A percentile compares a stretch with the other conserved stretches of the same genome.
phyloP scores from a whole-genome alignment of 306 rosid genomes.

The Quercus berberidifolia region DNA sequence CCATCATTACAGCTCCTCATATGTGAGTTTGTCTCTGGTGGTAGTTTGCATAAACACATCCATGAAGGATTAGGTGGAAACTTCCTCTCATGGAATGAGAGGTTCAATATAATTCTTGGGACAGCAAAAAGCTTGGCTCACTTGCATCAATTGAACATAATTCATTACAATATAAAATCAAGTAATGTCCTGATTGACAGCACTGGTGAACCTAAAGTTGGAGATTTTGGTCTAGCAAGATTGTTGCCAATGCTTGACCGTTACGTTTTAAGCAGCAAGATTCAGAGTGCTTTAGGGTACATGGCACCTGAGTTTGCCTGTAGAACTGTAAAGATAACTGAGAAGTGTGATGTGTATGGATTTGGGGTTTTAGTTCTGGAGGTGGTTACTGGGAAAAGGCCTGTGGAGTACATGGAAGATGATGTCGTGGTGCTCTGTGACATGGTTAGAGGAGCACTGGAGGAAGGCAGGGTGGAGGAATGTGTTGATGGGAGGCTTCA shows the following conservation, averaged over 20 bases:
- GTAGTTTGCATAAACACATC: conserved; percentile 89
- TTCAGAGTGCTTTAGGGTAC: conserved; percentile 96
- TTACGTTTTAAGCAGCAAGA: conserved; percentile 93
- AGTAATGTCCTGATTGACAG: conserved; percentile 82
- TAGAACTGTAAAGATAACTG: conserved; percentile 90
- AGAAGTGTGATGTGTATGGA: conserved; percentile 91
- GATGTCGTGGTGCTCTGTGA: conserved; percentile 98
- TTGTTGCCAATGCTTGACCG: conserved; percentile 96
- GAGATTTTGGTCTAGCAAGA: conserved; percentile 90
- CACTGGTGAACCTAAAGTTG: conserved; percentile 85
- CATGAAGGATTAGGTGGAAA: conserved; percentile 82
- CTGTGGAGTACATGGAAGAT: conserved; percentile 98
- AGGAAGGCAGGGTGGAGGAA: conserved; percentile 94
- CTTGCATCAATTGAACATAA: conserved; percentile 76
- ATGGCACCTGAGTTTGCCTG: conserved; percentile 99
- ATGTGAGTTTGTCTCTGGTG: conserved; percentile 75
- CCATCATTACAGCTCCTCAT: conserved; percentile 95
- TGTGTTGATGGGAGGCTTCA: conserved; percentile 77
- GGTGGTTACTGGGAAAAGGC: conserved; percentile 89
- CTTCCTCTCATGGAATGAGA: conserved; percentile 87
- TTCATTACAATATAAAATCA: conserved; percentile 93
- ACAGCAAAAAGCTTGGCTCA: conserved; percentile 91
- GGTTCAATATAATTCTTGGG: conserved; percentile 86
- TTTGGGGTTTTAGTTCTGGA: conserved; percentile 87
- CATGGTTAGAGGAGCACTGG: conserved; percentile 91